Base-by-base conservation (phyloP, 768 basidiomycete species). In the Albatrellus ellisii region DNA sequence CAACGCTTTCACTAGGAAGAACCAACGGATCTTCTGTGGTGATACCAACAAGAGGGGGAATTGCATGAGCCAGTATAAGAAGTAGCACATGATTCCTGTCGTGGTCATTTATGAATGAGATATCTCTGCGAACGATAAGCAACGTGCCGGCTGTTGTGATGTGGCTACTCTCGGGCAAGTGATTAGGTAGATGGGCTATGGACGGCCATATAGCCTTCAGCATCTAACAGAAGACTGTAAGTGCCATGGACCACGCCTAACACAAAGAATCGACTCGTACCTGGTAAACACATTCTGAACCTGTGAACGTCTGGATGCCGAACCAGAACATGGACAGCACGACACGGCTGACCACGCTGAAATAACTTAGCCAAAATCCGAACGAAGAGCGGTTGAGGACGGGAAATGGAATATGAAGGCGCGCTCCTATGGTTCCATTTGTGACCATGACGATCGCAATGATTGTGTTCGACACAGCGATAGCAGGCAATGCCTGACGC, bases 311-410 rank as follows among this genome's bases (percentile, higher is more conserved):
- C 66, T 80, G 80, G 14, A 83, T 70, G 5, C 75, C 76, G 45
- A 83, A 83, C 83, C 87, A 90, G 57, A 88, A 83, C 69, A 87
- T 73, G 27, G 81, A 68, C 18, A 90, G 70, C 15, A 86, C 61
- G 33, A 77, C 70, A 17, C 86, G 73, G 49, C 81, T 85, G 44
- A 89, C 56, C 35, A 91, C 81, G 44, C 74, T 77, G 58, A 89
- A 89, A 60, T 87, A 90, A 54, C 84, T 83, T 52, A 90, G 72
- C 76, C 82, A 90, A 62, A 88, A 90, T 2, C 89, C 88, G 51
- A 90, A 85, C 0, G 82, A 87, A 2, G 87, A 86, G 12, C 88
- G 69, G 50, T 80, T 85, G n/a, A 88, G 65, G 38, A 90, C 70
- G 1, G 75, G 70, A 55, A 88, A 88, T 0, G 81, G 73, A 20